phyloP scores from a whole-genome alignment of 2,329 filamentous ascomycete species.

The Ophiocordyceps robertsii region DNA sequence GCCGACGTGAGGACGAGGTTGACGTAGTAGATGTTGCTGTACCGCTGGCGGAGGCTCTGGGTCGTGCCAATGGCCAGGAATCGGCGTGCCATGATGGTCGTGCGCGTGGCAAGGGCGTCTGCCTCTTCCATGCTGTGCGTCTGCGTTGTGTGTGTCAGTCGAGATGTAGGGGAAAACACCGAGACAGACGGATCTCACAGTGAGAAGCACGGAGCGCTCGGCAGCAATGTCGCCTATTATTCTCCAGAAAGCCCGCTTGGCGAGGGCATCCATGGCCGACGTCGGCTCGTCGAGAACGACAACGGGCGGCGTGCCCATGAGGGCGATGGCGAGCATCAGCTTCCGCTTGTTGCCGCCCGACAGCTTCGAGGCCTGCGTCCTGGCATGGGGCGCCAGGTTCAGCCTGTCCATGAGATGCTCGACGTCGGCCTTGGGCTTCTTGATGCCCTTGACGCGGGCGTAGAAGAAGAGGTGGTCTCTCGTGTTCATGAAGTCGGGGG shows the following conservation, averaged over 20 bases:
- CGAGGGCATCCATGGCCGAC: constrained; percentile 73
- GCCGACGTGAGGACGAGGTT: constrained; percentile 46
- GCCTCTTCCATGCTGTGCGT: constrained; percentile 90
- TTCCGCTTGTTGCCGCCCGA: constrained; percentile 84
- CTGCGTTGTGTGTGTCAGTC: background rate
- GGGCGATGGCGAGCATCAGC: constrained; percentile 66
- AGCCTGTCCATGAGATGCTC: constrained; percentile 58
- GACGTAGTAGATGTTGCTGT: constrained; percentile 49
- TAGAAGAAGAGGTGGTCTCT: constrained; percentile 72
- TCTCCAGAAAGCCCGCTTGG: constrained; percentile 79
- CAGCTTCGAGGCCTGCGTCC: constrained; percentile 59
- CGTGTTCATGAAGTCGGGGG: constrained; percentile 76
- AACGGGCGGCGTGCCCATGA: constrained; percentile 77
- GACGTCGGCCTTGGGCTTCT: constrained; percentile 59
- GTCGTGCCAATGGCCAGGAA: constrained; percentile 50
- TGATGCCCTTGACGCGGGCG: constrained; percentile 62
- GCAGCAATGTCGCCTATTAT: constrained; percentile 59
- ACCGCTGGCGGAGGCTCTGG: constrained; percentile 39
- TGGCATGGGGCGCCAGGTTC: constrained; percentile 52
- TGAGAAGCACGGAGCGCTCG: constrained; percentile 63
- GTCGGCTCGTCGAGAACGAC: constrained; percentile 74
- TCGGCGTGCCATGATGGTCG: constrained; percentile 20
- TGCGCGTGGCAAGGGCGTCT: constrained; percentile 64
- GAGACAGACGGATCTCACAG: constrained; percentile 18
- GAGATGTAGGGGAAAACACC: background rate